phyloP scores from a whole-genome alignment of 306 rosid genomes.

The Ziziphus jujuba region DNA sequence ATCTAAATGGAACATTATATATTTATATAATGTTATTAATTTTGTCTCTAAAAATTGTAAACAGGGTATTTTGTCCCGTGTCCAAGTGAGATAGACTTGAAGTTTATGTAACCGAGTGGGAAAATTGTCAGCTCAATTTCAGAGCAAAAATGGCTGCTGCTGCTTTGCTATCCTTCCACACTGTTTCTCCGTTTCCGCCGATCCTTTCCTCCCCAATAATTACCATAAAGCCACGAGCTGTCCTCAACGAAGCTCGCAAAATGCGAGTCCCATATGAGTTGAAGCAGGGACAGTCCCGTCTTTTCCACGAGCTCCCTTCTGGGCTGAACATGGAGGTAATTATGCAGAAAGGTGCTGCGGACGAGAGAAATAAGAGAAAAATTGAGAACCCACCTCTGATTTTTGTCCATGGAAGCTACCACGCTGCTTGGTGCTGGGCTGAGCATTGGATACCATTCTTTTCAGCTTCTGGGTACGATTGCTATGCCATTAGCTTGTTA shows the following conservation, averaged over 20 bases:
- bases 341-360: constrained; percentile 45
- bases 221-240: constrained; percentile 28
- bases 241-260: constrained; percentile 34
- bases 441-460: constrained; percentile 87
- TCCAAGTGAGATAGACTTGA: no score
- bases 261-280: constrained; percentile 55
- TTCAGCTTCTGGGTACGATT: constrained; percentile 70
- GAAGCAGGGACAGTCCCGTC: constrained; percentile 67
- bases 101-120: neutral
- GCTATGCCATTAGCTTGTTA: constrained; percentile 74
- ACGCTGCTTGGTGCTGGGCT: constrained; percentile 98
- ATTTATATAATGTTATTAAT: no score
- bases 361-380: constrained; percentile 2
- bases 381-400: constrained; percentile 54
- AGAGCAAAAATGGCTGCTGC: constrained; percentile 30
- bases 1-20: no score
- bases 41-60: no score
- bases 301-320: constrained; percentile 72
- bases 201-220: constrained; percentile 11
- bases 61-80: no score
- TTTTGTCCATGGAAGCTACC: constrained; percentile 94
- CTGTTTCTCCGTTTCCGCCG: constrained; percentile 22
- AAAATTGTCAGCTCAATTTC: neutral
- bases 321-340: constrained; percentile 81
- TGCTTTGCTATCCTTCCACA: constrained; percentile 26